Conservation (phyloP, 371 early-diverging fungal genomes). For the Mucor indicus region DNA sequence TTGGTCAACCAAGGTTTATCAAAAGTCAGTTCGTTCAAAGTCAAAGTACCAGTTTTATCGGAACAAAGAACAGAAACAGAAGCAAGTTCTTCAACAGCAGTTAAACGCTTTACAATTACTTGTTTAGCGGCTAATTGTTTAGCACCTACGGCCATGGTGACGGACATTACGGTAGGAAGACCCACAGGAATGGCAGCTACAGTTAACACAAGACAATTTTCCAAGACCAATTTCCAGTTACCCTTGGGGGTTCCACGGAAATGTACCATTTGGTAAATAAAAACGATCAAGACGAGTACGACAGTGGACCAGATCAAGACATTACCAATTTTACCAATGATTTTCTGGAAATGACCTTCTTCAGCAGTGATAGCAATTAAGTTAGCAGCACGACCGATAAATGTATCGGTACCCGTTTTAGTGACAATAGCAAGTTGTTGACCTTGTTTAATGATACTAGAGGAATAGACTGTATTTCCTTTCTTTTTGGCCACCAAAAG, state of each 20-base stretch:
- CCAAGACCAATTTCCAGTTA: slow-evolving; percentile 41
- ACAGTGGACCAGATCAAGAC: slow-evolving; percentile 71
- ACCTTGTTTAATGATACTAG: slow-evolving; percentile 80
- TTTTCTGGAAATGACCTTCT: slow-evolving; percentile 82
- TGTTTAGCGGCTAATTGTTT: slow-evolving; percentile 80
- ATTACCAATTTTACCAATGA: slow-evolving; percentile 77
- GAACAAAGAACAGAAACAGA: slow-evolving; percentile 87
- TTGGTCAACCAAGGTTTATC: slow-evolving; percentile 81
- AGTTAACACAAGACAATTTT: slow-evolving; percentile 79
- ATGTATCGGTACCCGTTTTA: slow-evolving; percentile 79
- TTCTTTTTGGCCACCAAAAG: slow-evolving; percentile 76
- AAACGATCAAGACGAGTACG: slow-evolving; percentile 72
- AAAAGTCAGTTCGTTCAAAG: slow-evolving; percentile 82
- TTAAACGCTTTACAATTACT: slow-evolving; percentile 89
- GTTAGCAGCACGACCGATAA: slow-evolving; percentile 86
- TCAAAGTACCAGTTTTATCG: slow-evolving; percentile 93
- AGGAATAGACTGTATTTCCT: slow-evolving; percentile 75
- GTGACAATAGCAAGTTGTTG: slow-evolving; percentile 78
- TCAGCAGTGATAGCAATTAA: slow-evolving; percentile 80
- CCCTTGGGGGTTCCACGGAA: slow-evolving; percentile 34
- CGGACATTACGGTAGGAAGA: slow-evolving; percentile 91
- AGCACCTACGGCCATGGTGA: slow-evolving; percentile 92
- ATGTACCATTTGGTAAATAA: slow-evolving; percentile 60
- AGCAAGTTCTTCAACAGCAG: slow-evolving; percentile 90
- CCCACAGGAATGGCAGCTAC: slow-evolving; percentile 94